phyloP scores from a whole-genome alignment of 2,329 filamentous ascomycete species.

The Apiospora phragmitis region DNA sequence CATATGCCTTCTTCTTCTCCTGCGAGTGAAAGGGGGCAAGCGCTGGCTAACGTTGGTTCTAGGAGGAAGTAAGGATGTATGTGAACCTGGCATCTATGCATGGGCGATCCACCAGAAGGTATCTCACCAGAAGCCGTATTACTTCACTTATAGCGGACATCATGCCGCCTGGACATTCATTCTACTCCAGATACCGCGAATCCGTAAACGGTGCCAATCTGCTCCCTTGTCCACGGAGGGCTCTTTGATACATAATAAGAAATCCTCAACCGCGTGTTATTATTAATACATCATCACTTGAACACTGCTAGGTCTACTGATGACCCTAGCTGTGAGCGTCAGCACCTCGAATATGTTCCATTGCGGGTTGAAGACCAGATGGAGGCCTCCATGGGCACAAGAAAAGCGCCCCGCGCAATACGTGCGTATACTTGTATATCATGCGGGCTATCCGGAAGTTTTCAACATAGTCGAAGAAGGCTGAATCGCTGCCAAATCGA shows the following conservation, averaged over 20 bases:
- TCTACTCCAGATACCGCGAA: not conserved
- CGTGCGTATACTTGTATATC: not conserved
- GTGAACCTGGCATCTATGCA: not conserved
- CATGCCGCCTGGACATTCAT: not conserved
- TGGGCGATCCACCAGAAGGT: not conserved
- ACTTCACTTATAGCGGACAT: not conserved
- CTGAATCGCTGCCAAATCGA: too few relatives aligned
- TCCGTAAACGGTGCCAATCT: not conserved
- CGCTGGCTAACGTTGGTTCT: too few relatives aligned
- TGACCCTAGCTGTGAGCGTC: not conserved
- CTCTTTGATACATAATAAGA: not conserved
- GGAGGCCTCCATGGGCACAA: not conserved
- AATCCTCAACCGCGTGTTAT: not conserved
- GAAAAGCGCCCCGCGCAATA: not conserved
- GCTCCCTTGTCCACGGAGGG: too few relatives aligned
- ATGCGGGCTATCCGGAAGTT: not conserved
- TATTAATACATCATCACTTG: not conserved
- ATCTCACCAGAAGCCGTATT: not conserved
- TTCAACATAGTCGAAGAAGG: not conserved
- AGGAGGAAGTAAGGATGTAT: not conserved
- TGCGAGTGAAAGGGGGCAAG: too few relatives aligned
- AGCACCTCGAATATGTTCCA: not conserved
- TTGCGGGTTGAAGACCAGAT: not conserved
- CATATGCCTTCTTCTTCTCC: too few relatives aligned
- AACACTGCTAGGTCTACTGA: not conserved